Evolutionary conservation across 352 stramenopile genomes (phyloP), one percentile per base, ranked within the genome.

Genomic region (Albugo candida): DNA sequence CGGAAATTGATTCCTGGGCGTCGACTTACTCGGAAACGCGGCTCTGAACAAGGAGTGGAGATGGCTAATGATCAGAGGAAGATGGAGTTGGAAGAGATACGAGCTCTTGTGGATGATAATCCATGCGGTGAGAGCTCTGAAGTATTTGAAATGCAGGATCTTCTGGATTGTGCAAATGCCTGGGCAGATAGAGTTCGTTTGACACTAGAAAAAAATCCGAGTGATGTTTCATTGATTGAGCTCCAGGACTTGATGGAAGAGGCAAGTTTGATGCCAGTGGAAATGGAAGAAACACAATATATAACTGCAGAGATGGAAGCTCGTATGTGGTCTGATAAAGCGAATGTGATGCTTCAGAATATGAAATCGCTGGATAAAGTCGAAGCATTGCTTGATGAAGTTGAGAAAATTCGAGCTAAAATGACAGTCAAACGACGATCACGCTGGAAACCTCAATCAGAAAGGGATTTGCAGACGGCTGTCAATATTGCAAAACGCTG

Each of bases 71-170:
- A 31, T 31, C 24, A 31, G 24, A 82, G 83, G 55, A 89, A 89
- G 52, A 81, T 89, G 67, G 72, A 92, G 38, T 37, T 89, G 18
- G 54, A 81, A 47, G 62, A 65, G 2, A 87, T 92, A 48, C 79
- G 78, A 6, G 72, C 76, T 24, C 53, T 92, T 10, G 74, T 92
- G 4, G 70, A 85, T n/a, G 74, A 86, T 52, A 77, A 76, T n/a
- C 79, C 79, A 0, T 86, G 74, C 56, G 76, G 89, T 48, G 77
- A 85, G 44, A 89, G 67, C 39, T 67, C 63, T 10, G 79, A 92
- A 43, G 80, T 88, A 59, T 88, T 84, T 54, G 79, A 92, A 56
- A 92, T 92, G 76, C 76, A 92, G 50, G 79, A 89, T 20, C 54
- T 92, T n/a, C 56, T 92, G 6, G 76, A 77, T 49, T 92, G 78